Base-by-base conservation (phyloP, 208 protist genomes). In the Porcisia deanei region DNA sequence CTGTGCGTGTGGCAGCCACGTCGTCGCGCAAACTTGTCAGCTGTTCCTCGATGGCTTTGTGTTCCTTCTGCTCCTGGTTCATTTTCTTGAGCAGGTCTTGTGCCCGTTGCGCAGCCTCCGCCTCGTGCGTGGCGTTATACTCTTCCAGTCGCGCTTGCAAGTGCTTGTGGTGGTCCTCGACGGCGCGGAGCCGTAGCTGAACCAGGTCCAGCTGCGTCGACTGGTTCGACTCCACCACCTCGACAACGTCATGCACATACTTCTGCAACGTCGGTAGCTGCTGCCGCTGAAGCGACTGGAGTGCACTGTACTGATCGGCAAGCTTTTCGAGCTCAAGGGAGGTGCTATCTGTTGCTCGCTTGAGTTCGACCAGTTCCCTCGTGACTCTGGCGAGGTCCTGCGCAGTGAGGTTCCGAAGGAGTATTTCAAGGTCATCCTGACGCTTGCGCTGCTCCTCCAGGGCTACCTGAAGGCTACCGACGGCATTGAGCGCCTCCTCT, bases 191-290 rank as follows among this genome's bases (percentile, higher is more conserved):
- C 9, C 60, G 55, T 54, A 76, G 60, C 64, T 73, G 77, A 52
- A 81, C 47, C 47, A 70, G 77, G 55, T 76, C 77, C 25, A 81
- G 30, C 30, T 41, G 18, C 37, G 71, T 64, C 43, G 71, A 43
- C 37, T 81, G 77, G 58, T 54, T 63, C 43, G 70, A 63, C 79
- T 83, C 66, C 57, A 83, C 68, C 39, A 75, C 68, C 8, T 75
- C 70, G 34, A 77, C 34, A 39, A 78, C 55, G 39, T 81, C 77
- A 63, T 81, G 68, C 59, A 83, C 73, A 43, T 78, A 78, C 79
- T 71, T 73, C 67, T 83, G 73, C 54, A 79, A 43, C 49, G 74
- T 79, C 25, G 73, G 72, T 43, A 79, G 70, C 69, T 83, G 79
- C 57, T 83, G 69, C 53, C 73, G 79, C 63, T 83, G 79, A 55